Conservation (phyloP, 768 basidiomycete genomes). For the Serpula lacrymans region DNA sequence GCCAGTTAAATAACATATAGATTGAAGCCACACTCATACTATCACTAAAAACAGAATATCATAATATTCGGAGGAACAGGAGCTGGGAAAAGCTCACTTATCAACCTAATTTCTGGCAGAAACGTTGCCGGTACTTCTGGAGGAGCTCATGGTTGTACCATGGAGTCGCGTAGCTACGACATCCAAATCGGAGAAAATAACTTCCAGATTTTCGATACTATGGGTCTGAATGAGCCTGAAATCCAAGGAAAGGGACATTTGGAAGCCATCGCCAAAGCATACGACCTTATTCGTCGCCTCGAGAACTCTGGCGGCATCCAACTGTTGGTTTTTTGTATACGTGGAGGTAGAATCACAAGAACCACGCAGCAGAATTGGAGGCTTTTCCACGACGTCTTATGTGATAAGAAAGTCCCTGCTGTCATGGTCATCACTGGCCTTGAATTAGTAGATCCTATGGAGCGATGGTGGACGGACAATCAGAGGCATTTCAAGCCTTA, state of each 20-base stretch:
- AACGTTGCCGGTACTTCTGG: constrained; percentile 22
- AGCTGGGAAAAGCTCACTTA: constrained; percentile 28
- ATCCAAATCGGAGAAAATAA: constrained; percentile 16
- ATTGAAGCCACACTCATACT: no score
- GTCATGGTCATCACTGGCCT: constrained; percentile 39
- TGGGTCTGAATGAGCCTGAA: constrained; percentile 31
- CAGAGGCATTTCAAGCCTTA: constrained; percentile 13
- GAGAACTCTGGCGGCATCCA: constrained; percentile 31
- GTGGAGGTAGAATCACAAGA: constrained; percentile 34
- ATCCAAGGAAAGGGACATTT: constrained; percentile 23
- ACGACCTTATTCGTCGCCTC: constrained; percentile 30
- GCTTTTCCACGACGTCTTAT: constrained; percentile 38
- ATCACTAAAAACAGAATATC: constrained; percentile 36
- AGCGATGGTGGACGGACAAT: constrained; percentile 33
- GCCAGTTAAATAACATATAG: no score
- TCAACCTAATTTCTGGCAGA: constrained; percentile 26
- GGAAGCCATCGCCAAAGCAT: constrained; percentile 26
- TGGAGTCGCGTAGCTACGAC: constrained; percentile 25
- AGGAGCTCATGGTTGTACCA: constrained; percentile 33
- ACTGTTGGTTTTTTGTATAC: constrained; percentile 41
- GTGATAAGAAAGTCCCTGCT: constrained; percentile 33
- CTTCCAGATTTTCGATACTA: constrained; percentile 30
- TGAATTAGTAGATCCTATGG: constrained; percentile 31
- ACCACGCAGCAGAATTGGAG: constrained; percentile 35
- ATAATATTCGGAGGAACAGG: constrained; percentile 42